Percentiles rank a stretch among this genome's conserved stretches.
Evolutionary conservation across 2,329 filamentous ascomycete genomes (phyloP).

Genomic region (Lachnellula cervina): DNA sequence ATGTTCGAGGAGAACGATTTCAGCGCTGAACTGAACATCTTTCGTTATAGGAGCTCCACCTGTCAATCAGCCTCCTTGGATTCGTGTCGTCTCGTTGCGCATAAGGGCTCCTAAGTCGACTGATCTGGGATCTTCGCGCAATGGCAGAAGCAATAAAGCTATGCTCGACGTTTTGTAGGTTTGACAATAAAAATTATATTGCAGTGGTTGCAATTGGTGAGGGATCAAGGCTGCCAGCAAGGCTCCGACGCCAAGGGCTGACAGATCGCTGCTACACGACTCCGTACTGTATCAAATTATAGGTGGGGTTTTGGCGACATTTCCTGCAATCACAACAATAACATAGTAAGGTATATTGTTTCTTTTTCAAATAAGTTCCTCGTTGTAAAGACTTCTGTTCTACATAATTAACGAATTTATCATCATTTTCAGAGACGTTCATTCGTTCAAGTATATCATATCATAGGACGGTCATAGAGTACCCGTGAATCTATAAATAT

Average conservation of each 20-base stretch:
- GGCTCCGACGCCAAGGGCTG: neutral
- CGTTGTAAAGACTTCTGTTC: neutral
- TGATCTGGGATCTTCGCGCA: neutral
- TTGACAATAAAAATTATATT: neutral
- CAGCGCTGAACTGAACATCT: constrained; percentile 88
- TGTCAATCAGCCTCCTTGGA: constrained; percentile 6
- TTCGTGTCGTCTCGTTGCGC: neutral
- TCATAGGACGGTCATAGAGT: neutral
- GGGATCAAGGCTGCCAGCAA: constrained; percentile 2
- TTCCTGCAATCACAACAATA: too few relatives aligned
- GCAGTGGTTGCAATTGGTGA: neutral
- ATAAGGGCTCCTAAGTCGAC: neutral
- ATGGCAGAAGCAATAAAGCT: neutral
- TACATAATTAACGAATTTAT: neutral
- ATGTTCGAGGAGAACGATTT: constrained; percentile 96
- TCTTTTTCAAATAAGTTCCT: neutral
- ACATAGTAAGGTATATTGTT: neutral
- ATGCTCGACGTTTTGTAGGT: neutral
- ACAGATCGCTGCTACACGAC: neutral
- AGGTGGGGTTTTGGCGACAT: too few relatives aligned
- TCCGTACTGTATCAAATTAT: neutral
- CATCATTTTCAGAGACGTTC: too few relatives aligned
- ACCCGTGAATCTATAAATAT: neutral
- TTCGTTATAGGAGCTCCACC: constrained; percentile 27
- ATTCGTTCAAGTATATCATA: too few relatives aligned